These are phyloP conservation scores for Fusarium sp. DNA, from an alignment of 2,329 filamentous ascomycete species.

Conservation along the genomic window DNA sequence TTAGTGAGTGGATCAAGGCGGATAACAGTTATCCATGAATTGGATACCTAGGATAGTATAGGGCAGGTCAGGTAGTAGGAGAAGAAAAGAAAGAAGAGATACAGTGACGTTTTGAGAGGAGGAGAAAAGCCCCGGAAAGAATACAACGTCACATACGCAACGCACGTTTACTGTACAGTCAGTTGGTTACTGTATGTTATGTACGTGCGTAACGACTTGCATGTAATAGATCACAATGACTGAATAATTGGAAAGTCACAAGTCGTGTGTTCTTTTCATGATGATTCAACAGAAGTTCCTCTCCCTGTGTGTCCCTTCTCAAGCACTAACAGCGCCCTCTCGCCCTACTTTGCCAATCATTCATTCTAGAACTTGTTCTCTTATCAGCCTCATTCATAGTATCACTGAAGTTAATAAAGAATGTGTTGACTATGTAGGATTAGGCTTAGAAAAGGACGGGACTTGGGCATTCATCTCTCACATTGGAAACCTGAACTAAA, in stretches of 20 bases:
- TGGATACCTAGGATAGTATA: not conserved
- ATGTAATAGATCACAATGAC: not conserved
- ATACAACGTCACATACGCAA: slow-evolving; percentile 4
- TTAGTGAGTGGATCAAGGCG: slow-evolving; percentile 2
- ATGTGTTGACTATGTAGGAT: not conserved
- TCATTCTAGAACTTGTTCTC: not conserved
- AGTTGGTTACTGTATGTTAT: not conserved
- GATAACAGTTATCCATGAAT: not conserved
- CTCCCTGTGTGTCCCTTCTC: too few species aligned
- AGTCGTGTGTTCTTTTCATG: not conserved
- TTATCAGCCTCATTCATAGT: not conserved
- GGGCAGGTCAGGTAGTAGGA: not conserved
- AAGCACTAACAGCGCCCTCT: too few species aligned
- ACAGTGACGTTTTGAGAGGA: not conserved
- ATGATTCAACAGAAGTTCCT: not conserved
- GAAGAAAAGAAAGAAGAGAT: not conserved
- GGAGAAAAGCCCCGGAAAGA: not conserved
- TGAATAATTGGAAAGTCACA: not conserved
- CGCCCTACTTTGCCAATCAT: not conserved
- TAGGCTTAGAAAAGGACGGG: not conserved
- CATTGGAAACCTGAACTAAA: slow-evolving; percentile 18
- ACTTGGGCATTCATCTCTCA: slow-evolving; percentile 27
- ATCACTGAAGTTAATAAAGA: not conserved
- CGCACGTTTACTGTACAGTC: not conserved
- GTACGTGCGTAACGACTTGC: not conserved